Conservation (phyloP, 2,329 filamentous ascomycete genomes). For the Colletotrichum siamense region DNA sequence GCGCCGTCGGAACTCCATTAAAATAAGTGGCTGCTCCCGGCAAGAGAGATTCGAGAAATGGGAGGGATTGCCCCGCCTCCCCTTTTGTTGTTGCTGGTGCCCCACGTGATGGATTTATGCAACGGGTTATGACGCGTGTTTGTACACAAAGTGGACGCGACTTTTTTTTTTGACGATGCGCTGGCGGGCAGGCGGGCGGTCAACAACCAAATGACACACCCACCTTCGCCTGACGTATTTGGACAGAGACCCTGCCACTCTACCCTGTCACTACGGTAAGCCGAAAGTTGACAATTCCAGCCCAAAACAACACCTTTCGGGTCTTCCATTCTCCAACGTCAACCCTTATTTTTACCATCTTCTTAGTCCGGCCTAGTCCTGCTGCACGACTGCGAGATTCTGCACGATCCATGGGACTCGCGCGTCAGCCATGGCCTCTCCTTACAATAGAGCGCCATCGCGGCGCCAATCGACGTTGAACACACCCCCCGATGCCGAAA, state of each 20-base stretch:
- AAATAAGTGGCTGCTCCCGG: neutral
- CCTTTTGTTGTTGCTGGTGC: neutral
- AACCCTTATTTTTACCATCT: neutral
- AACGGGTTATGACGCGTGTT: constrained; percentile 15
- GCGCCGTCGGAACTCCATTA: neutral
- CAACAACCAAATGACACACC: neutral
- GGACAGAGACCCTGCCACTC: constrained; percentile 8
- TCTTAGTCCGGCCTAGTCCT: neutral
- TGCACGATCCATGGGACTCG: constrained; percentile 4
- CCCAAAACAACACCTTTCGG: neutral
- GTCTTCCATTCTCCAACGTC: neutral
- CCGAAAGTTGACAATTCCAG: constrained; percentile 9
- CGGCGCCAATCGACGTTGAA: constrained; percentile 37
- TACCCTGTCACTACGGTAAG: constrained; percentile 5
- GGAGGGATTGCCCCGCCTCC: neutral
- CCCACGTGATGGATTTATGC: constrained; percentile 18
- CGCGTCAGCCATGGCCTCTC: constrained; percentile 15
- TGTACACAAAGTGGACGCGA: constrained; percentile 13
- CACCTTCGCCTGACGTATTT: constrained; percentile 1
- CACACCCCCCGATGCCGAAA: constrained; percentile 33
- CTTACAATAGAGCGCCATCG: constrained; percentile 25
- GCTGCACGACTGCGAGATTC: neutral
- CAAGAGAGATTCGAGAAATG: neutral
- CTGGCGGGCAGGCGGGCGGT: constrained; percentile 3
- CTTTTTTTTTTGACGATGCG: neutral